Percentiles rank a stretch among this genome's conserved stretches.
These are phyloP conservation scores for Hypoxylon sp. DNA, from an alignment of 2,329 filamentous ascomycete species.

Conservation along the genomic window DNA sequence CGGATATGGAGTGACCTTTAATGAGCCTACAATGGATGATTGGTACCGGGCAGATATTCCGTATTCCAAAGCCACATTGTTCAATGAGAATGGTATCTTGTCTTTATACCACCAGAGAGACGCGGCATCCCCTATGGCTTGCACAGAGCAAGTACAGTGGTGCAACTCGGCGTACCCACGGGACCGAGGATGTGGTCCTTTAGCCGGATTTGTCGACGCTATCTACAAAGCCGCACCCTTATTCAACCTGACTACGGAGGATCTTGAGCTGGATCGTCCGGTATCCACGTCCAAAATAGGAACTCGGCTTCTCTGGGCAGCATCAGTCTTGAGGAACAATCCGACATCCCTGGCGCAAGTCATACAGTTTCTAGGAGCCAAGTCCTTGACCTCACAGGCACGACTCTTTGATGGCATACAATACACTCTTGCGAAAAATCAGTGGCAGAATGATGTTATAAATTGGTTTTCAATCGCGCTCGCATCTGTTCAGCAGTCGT, in stretches of 20 bases:
- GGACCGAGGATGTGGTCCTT: constrained; percentile 19
- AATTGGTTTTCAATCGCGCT: constrained; percentile 17
- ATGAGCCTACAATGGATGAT: constrained; percentile 13
- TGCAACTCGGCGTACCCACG: constrained; percentile 24
- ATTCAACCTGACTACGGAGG: constrained; percentile 22
- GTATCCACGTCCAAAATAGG: not conserved
- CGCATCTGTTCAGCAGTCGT: constrained; percentile 10
- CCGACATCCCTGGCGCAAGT: not conserved
- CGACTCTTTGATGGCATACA: not conserved
- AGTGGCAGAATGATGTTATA: constrained; percentile 24
- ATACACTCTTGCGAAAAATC: constrained; percentile 35
- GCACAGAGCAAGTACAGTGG: constrained; percentile 25
- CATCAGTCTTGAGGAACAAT: not conserved
- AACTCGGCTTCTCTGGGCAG: not conserved
- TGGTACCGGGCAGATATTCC: constrained; percentile 30
- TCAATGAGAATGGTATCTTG: too few species aligned
- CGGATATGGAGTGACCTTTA: constrained; percentile 25
- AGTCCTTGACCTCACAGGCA: constrained; percentile 1
- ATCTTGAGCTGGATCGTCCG: not conserved
- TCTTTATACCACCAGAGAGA: constrained; percentile 11
- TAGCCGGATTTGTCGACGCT: constrained; percentile 12
- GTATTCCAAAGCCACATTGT: not conserved
- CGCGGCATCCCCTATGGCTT: constrained; percentile 31
- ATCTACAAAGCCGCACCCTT: constrained; percentile 15
- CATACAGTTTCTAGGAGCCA: not conserved